These are phyloP conservation scores for Pyrus bretschneideri DNA, from an alignment of 306 rosid genomes.

Conservation along the genomic window DNA sequence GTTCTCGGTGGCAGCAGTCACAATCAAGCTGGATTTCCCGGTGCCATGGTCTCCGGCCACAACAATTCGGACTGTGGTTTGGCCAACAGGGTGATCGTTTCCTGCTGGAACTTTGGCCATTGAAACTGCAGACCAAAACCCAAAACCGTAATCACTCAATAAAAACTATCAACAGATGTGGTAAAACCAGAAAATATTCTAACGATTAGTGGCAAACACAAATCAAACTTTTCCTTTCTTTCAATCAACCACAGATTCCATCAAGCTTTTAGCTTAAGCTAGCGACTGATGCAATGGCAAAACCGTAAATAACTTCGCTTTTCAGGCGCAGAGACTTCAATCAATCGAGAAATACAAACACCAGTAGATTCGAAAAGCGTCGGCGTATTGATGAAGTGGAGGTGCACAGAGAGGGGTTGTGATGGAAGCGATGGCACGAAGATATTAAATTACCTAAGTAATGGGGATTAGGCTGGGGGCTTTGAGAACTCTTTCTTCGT, in stretches of 20 bases:
- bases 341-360: neutral
- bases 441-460: neutral
- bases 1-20: conserved; percentile 74
- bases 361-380: neutral
- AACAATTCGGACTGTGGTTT: conserved; percentile 74
- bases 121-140: conserved; percentile 24
- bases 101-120: conserved; percentile 65
- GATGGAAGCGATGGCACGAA: neutral
- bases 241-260: neutral
- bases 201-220: neutral
- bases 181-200: neutral
- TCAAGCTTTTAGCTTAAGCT: neutral
- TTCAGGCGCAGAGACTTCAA: neutral
- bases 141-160: conserved; percentile 21
- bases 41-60: conserved; percentile 86
- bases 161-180: neutral
- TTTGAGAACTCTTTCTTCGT: neutral
- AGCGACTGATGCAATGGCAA: neutral
- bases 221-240: neutral
- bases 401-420: neutral
- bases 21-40: conserved; percentile 90
- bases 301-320: neutral
- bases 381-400: neutral
- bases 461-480: neutral
- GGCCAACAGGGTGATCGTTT: conserved; percentile 39